Evolutionary conservation across 306 rosid genomes (phyloP), one percentile per base, ranked within the genome.

Genomic region (Argentina anserina): DNA sequence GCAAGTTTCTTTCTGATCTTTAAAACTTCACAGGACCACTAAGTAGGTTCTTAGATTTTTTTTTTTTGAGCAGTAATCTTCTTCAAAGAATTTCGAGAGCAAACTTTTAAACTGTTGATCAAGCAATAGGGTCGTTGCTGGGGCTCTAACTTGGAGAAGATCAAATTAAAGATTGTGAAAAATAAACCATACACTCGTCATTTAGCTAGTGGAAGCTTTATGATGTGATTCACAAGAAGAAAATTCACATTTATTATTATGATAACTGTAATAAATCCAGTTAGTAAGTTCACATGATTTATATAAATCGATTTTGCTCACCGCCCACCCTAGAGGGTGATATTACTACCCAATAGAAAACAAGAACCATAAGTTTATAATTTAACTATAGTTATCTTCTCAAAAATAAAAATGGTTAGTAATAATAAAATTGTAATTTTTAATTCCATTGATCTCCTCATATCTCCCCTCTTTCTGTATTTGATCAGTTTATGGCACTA

Each of bases 201-300:
- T 37, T 70, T 36, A 0, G 1, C 20, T 23, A 29, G 28, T 56
- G 66, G 40, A 71, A 18, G 53, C n/a, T 25, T 70, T 26, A 21
- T 15, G 20, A 56, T 71, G 75, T 71, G 75, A 56, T 39, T 40
- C 75, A 26, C 42, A 33, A 40, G 66, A 56, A 53, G 75, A 53
- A 20, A 41, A 25, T 37, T 9, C 53, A 9, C 15, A 36, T 37
- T 23, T 70, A 1, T 36, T n/a, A 46, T 37, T 9, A 33, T 70
- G 50, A 36, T 36, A 1, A 36, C 7, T 52, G 52, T 36, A 5
- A 13, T 7, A 34, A 23, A 36, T 7, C 3, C 25, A 8, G 17
- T 36, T 25, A 36, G 15, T 26, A 5, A 53, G 50, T 34, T 49
- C 28, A 49, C 12, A n/a, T 45, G 6, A 5, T 12, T 43, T 36